Conservation (phyloP, 805 yeast species). For the Lipomyces mesembrius region DNA sequence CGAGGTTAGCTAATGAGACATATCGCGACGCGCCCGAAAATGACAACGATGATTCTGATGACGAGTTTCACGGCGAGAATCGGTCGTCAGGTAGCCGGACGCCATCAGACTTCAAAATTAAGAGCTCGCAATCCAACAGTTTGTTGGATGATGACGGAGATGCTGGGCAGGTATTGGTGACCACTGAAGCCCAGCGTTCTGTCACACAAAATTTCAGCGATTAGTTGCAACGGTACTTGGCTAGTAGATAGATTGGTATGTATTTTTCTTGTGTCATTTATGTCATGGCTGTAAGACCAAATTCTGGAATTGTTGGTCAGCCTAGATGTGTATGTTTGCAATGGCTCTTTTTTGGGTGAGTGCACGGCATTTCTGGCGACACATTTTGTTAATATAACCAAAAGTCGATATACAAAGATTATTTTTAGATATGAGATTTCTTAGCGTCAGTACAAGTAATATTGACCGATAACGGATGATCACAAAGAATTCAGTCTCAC, state of each 20-base stretch:
- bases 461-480: background rate
- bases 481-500: too few relatives aligned
- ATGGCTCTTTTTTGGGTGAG: background rate
- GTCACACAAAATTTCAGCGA: background rate
- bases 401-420: background rate
- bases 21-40: constrained; percentile 3
- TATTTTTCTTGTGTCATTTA: background rate
- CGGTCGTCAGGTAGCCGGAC: background rate
- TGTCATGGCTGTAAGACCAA: background rate
- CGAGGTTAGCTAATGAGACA: background rate
- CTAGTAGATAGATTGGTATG: background rate
- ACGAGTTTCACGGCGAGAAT: constrained; percentile 3
- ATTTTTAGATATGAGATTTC: too few relatives aligned
- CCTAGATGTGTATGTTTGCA: too few relatives aligned
- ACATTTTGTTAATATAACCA: background rate
- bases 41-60: constrained; percentile 13
- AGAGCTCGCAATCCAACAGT: background rate
- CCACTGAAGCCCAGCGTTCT: background rate
- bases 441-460: background rate
- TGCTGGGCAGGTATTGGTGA: background rate
- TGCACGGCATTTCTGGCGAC: background rate
- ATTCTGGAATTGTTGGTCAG: background rate
- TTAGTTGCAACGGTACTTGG: background rate
- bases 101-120: background rate
- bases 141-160: background rate